Percentiles rank a stretch among this genome's conserved stretches.
Evolutionary conservation across 2,329 filamentous ascomycete genomes (phyloP).

Genomic region (Cercospora sp.): DNA sequence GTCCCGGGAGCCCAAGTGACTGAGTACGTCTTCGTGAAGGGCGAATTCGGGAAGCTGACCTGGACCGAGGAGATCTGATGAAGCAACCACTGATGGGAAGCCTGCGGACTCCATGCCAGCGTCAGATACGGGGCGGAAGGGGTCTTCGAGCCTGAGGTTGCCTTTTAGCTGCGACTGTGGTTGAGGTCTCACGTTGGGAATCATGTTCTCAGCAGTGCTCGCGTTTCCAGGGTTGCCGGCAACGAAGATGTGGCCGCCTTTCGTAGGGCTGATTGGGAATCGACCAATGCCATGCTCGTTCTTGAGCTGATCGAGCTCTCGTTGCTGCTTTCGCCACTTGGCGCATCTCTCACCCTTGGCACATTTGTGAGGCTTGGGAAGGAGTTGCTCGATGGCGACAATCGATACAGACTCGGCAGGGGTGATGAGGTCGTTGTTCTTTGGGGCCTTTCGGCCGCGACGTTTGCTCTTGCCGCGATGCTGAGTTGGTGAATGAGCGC

Average conservation of each 20-base stretch:
- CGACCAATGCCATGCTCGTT: conserved; percentile 60
- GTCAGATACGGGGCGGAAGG: conserved; percentile 68
- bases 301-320: conserved; percentile 71
- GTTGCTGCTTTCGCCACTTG: conserved; percentile 79
- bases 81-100: conserved; percentile 77
- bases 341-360: conserved; percentile 82
- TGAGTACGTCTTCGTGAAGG: conserved; percentile 72
- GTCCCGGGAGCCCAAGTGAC: conserved; percentile 69
- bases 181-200: conserved; percentile 45
- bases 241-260: conserved; percentile 70
- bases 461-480: conserved; percentile 37
- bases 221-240: conserved; percentile 78
- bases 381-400: conserved; percentile 84
- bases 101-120: conserved; percentile 39
- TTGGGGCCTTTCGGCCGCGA: conserved; percentile 43
- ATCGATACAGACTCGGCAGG: conserved; percentile 85
- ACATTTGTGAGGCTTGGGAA: conserved; percentile 82
- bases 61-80: conserved; percentile 83
- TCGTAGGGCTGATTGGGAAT: conserved; percentile 62
- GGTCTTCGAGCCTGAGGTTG: conserved; percentile 25
- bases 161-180: conserved; percentile 38
- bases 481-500: conserved; percentile 37
- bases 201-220: conserved; percentile 58
- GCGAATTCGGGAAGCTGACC: conserved; percentile 62
- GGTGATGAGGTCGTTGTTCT: conserved; percentile 66